Percentiles rank a stretch among this genome's conserved stretches.
phyloP scores from a whole-genome alignment of 2,329 filamentous ascomycete genomes.

The Scleromitrula shiraiana region DNA sequence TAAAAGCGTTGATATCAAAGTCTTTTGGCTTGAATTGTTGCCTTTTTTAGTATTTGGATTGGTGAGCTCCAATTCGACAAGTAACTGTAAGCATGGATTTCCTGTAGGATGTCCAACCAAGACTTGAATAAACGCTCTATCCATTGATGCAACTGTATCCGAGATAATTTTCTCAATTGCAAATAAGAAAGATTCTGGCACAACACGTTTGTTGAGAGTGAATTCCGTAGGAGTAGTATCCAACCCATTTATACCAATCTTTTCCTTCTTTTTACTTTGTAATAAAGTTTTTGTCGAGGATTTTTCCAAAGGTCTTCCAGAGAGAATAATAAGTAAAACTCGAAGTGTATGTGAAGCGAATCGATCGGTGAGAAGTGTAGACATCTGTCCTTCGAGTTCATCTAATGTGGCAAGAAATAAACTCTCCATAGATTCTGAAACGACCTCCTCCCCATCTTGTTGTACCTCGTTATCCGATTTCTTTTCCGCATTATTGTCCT shows the following conservation, averaged over 20 bases:
- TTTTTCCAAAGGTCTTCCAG: constrained; percentile 71
- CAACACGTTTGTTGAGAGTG: constrained; percentile 41
- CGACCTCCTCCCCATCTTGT: constrained; percentile 36
- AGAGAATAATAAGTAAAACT: constrained; percentile 76
- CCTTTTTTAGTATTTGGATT: constrained; percentile 60
- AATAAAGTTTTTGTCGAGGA: constrained; percentile 63
- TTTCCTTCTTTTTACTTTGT: constrained; percentile 89
- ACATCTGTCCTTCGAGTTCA: constrained; percentile 79
- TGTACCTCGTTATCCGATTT: constrained; percentile 43
- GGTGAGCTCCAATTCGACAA: constrained; percentile 78
- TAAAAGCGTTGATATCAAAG: constrained; percentile 68
- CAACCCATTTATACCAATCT: constrained; percentile 54
- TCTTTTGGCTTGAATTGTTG: constrained; percentile 39
- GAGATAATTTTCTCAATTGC: constrained; percentile 76
- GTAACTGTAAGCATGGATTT: constrained; percentile 85
- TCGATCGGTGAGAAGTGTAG: constrained; percentile 70
- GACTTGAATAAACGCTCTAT: constrained; percentile 71
- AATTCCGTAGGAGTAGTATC: constrained; percentile 42
- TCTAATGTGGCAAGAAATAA: constrained; percentile 76
- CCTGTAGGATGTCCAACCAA: constrained; percentile 84
- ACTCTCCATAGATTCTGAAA: constrained; percentile 65
- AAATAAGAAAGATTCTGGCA: constrained; percentile 70
- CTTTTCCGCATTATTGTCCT: constrained; percentile 35
- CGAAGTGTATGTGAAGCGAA: constrained; percentile 90
- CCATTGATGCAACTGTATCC: constrained; percentile 66